phyloP scores from a whole-genome alignment of 225 moss, liverwort and hornwort species.

The Neckera pumila region DNA sequence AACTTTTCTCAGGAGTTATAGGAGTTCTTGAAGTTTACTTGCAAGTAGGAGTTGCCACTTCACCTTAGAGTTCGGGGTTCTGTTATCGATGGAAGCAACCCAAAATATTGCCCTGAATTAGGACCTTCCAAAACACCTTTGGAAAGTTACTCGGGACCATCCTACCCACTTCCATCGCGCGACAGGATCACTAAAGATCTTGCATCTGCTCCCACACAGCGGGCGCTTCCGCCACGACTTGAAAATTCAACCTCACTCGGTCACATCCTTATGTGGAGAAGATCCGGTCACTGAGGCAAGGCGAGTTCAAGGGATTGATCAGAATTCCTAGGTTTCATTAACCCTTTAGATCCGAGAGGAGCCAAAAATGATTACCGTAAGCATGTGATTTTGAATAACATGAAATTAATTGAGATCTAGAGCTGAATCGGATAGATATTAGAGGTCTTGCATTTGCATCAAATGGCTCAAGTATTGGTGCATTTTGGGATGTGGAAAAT shows the following conservation, averaged over 20 bases:
- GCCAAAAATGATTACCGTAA: neutral
- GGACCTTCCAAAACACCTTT: neutral
- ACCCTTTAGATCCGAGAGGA: too few relatives aligned
- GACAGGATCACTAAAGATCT: neutral
- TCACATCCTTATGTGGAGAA: neutral
- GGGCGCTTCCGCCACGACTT: neutral
- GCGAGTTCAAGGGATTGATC: neutral
- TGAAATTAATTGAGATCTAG: neutral
- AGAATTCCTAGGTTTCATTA: neutral
- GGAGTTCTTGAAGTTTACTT: neutral
- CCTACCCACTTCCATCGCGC: neutral
- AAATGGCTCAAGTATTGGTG: neutral
- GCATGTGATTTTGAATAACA: neutral
- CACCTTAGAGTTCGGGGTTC: neutral
- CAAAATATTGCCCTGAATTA: neutral
- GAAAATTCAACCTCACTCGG: neutral
- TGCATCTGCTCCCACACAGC: neutral
- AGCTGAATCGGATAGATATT: neutral
- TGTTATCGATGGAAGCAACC: neutral
- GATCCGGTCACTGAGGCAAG: neutral
- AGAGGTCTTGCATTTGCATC: neutral
- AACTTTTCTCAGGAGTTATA: neutral
- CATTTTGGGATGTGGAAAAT: fast-evolving
- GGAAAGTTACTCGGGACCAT: neutral
- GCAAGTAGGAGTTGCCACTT: neutral